A percentile compares a stretch with the other conserved stretches of the same genome.
phyloP scores from a whole-genome alignment of 257 asterid genomes.

The Forsythia viridissima region DNA sequence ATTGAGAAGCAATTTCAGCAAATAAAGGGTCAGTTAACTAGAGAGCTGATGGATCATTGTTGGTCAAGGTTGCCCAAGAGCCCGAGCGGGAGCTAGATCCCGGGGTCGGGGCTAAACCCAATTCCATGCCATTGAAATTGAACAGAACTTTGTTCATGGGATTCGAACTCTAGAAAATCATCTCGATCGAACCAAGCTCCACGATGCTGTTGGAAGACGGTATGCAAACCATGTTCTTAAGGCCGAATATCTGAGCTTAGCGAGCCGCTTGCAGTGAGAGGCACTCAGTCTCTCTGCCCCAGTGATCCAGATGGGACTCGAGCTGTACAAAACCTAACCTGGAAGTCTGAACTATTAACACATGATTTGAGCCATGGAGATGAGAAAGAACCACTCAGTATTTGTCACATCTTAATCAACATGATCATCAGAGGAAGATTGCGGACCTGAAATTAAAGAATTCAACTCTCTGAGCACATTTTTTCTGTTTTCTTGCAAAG shows the following conservation, averaged over 20 bases:
- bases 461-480: slow-evolving; percentile 36
- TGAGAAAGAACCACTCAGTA: slow-evolving; percentile 38
- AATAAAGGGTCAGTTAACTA: slow-evolving; percentile 32
- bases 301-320: slow-evolving; percentile 33
- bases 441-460: slow-evolving; percentile 32
- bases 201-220: slow-evolving; percentile 35
- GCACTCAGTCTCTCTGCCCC: slow-evolving; percentile 25
- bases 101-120: slow-evolving; percentile 10
- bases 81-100: slow-evolving; percentile 25
- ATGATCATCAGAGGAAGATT: slow-evolving; percentile 24
- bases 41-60: slow-evolving; percentile 29
- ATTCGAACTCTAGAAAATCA: slow-evolving; percentile 29
- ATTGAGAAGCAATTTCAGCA: too few relatives aligned
- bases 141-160: slow-evolving; percentile 32
- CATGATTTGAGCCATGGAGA: slow-evolving; percentile 32
- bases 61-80: slow-evolving; percentile 34
- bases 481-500: slow-evolving; percentile 30
- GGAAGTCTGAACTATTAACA: slow-evolving; percentile 28
- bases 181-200: slow-evolving; percentile 38
- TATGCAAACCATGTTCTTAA: slow-evolving; percentile 31
- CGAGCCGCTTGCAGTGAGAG: slow-evolving; percentile 30
- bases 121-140: slow-evolving; percentile 22
- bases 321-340: slow-evolving; percentile 29
- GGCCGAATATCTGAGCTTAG: slow-evolving; percentile 26
- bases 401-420: slow-evolving; percentile 37